Evolutionary conservation across 2,329 filamentous ascomycete species (phyloP).

Genomic region (Colletotrichum chrysophilum): DNA sequence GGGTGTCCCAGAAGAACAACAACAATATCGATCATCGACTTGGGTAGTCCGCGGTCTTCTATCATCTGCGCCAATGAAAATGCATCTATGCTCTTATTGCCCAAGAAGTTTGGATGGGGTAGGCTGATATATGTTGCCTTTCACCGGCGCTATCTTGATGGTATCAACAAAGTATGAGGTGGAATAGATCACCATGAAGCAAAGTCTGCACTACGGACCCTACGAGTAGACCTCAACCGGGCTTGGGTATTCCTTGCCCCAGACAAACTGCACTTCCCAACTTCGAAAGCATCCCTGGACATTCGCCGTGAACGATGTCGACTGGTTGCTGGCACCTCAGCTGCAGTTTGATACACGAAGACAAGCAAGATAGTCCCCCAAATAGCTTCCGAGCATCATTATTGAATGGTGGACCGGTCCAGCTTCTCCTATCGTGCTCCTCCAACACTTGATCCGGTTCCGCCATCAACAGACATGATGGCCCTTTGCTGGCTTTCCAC

Average conservation of each 20-base stretch:
- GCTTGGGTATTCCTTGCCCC: background rate
- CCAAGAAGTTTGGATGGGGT: too few relatives aligned
- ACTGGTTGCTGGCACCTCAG: background rate
- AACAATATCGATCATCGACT: too few relatives aligned
- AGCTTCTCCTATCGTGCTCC: background rate
- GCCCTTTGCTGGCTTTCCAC: background rate
- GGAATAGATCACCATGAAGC: background rate
- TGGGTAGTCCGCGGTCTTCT: too few relatives aligned
- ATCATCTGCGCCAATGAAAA: background rate
- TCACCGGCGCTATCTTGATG: background rate
- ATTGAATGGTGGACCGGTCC: background rate
- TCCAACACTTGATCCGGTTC: background rate
- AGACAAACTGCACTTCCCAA: background rate
- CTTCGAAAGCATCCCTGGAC: too few relatives aligned
- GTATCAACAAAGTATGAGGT: background rate
- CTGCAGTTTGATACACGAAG: too few relatives aligned
- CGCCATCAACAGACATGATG: background rate
- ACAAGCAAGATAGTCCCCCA: background rate
- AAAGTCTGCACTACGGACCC: background rate
- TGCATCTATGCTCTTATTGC: background rate
- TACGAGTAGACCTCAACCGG: background rate
- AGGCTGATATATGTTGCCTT: too few relatives aligned
- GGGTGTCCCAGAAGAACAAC: too few relatives aligned
- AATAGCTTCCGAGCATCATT: background rate
- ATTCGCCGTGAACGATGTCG: background rate